Base-by-base conservation (phyloP, 306 rosid genomes). In the Lupinus albus region DNA sequence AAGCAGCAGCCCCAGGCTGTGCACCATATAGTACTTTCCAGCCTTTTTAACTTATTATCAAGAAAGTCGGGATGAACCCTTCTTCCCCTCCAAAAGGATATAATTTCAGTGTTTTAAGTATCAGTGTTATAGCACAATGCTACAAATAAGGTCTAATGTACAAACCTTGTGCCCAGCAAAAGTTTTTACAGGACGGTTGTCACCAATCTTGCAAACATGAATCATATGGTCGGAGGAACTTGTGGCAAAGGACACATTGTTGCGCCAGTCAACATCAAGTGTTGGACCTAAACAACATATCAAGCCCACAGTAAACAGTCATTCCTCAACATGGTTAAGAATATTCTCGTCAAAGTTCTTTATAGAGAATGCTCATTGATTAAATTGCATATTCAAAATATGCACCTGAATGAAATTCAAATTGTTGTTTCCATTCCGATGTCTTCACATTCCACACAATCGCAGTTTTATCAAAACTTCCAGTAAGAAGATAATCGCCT, bases 191-290 rank as follows among this genome's bases (percentile, higher is more conserved):
- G 98, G 98, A 41, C 68, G 84, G 71, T 50, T 79, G 60, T 89
- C 98, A 50, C 98, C 98, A 76, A 92, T 79, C 83, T 89, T 92
- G 91, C 94, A 89, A 8, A 89, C 96, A 81, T 85, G 77, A 73
- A 92, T 92, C 96, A 84, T 92, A 72, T 78, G 51, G 73, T 92
- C 98, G 2, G 96, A 82, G 49, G 96, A 92, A 80, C 98, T 89
- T 68, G 91, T 84, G 7, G 98, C 98, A 76, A 92, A 89, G 15
- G 95, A 85, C 47, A 77, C 76, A 81, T 92, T 89, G 79, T 83
- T 85, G 74, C 98, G 95, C 98, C 98, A 92, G 68, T 92, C 98
- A 58, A 89, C 96, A 85, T 92, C 96, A 74, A 92, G 98, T 12
- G 88, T 85, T 56, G 96, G 95, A 81, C 98, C 98, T 92, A 78